Percentiles rank a stretch among this genome's conserved stretches.
These are phyloP conservation scores for Penicillium psychrosexuale DNA, from an alignment of 2,329 filamentous ascomycete genomes.

Conservation along the genomic window DNA sequence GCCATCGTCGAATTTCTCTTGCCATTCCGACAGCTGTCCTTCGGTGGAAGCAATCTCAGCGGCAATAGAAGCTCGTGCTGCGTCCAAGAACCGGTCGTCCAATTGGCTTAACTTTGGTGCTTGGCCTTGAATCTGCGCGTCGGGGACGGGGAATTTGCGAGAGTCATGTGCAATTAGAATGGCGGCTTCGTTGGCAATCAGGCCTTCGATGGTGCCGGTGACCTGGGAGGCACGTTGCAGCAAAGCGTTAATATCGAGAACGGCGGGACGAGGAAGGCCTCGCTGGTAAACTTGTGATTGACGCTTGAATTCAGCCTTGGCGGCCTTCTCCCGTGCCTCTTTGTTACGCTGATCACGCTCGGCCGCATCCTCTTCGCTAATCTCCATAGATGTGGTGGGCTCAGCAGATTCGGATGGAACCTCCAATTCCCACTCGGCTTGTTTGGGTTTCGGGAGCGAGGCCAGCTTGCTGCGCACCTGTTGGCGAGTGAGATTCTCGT, in stretches of 20 bases:
- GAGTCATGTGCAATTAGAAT: constrained; percentile 80
- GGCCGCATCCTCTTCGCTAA: constrained; percentile 65
- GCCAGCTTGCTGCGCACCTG: constrained; percentile 65
- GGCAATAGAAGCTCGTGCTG: constrained; percentile 73
- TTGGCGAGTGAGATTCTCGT: constrained; percentile 65
- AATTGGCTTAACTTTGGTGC: constrained; percentile 61
- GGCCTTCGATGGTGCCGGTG: constrained; percentile 61
- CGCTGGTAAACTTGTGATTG: constrained; percentile 90
- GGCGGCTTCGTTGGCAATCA: constrained; percentile 75
- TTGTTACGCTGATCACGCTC: constrained; percentile 71
- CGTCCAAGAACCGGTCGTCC: constrained; percentile 67
- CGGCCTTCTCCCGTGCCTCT: constrained; percentile 59
- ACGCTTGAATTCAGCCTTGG: constrained; percentile 69
- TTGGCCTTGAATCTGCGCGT: constrained; percentile 61
- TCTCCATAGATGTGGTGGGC: constrained; percentile 47
- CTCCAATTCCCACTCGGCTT: constrained; percentile 87
- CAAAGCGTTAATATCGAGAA: constrained; percentile 68
- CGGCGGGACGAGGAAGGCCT: constrained; percentile 70
- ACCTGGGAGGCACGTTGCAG: constrained; percentile 61
- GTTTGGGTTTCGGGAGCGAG: constrained; percentile 84
- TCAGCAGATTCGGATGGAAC: constrained; percentile 79
- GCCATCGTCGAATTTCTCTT: constrained; percentile 49
- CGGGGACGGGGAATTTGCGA: constrained; percentile 67
- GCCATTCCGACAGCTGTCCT: constrained; percentile 45
- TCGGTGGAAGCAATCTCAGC: constrained; percentile 59